phyloP scores from a whole-genome alignment of 148 eudicot genomes.

The Diospyros kaki region DNA sequence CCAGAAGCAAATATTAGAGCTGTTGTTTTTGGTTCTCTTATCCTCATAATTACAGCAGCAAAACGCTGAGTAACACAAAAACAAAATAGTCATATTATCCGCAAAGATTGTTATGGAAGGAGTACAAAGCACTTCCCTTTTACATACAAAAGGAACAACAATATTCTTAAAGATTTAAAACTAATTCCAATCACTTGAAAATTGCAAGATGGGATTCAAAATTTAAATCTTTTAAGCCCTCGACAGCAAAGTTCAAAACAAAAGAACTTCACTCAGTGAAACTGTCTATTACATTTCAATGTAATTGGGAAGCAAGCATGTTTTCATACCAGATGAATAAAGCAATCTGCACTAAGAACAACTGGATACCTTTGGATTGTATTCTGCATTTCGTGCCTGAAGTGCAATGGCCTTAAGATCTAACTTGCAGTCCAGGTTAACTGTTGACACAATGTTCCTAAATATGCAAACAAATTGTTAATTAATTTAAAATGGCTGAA shows the following conservation, averaged over 20 bases:
- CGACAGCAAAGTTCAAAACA: neutral
- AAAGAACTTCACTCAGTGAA: neutral
- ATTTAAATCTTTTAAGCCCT: neutral
- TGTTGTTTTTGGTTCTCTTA: slow-evolving; percentile 89
- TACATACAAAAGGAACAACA: neutral
- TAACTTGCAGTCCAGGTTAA: slow-evolving; percentile 81
- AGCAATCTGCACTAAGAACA: neutral
- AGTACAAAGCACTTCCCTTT: neutral
- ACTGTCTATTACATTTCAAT: no score
- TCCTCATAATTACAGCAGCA: slow-evolving; percentile 94
- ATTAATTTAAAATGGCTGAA: no score
- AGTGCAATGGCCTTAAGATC: slow-evolving; percentile 81
- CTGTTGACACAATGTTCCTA: slow-evolving; percentile 83
- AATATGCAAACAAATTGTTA: neutral
- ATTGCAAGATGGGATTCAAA: neutral
- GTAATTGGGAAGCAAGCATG: neutral
- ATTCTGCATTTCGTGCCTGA: slow-evolving; percentile 88
- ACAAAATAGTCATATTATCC: neutral
- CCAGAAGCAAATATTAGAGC: slow-evolving; percentile 91
- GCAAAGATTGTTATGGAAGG: neutral
- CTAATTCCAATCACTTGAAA: neutral
- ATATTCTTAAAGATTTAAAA: neutral
- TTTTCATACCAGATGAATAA: neutral
- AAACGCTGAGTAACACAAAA: slow-evolving; percentile 53
- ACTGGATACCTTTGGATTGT: slow-evolving; percentile 69